Percentiles rank a stretch among this genome's conserved stretches.
Evolutionary conservation across 1,284 basidiomycete genomes (phyloP).

Genomic region (Paramarasmius palmivorus): DNA sequence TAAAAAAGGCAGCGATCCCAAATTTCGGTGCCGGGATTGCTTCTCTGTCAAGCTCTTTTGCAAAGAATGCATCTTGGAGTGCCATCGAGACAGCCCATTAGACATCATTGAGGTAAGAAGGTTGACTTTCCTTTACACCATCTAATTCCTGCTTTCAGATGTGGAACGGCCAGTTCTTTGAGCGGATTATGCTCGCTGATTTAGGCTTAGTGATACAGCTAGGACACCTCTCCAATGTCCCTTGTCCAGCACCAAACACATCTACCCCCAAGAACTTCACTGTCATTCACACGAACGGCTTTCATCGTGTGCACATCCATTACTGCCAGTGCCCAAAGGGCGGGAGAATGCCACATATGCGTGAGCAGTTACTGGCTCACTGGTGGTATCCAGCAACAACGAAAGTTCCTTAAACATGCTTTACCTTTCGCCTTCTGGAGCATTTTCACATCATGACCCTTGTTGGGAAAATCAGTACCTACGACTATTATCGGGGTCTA

Average conservation of each 20-base stretch:
- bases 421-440: conserved; percentile 18
- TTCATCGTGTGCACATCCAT: not conserved
- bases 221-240: conserved; percentile 13
- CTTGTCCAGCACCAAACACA: conserved; percentile 14
- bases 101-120: conserved; percentile 19
- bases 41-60: conserved; percentile 11
- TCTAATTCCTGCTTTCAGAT: conserved; percentile 3
- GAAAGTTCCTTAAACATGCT: conserved; percentile 19
- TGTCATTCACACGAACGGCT: conserved; percentile 15
- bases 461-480: conserved; percentile 18
- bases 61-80: conserved; percentile 12
- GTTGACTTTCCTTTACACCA: too few relatives aligned
- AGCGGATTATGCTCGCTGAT: not conserved
- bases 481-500: conserved; percentile 19
- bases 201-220: conserved; percentile 18
- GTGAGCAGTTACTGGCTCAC: conserved; percentile 15
- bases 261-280: conserved; percentile 7
- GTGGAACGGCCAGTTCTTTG: conserved; percentile 15
- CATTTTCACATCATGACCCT: conserved; percentile 20
- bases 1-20: not conserved
- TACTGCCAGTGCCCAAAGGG: too few relatives aligned
- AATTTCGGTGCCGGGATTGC: conserved; percentile 17
- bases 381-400: conserved; percentile 20
- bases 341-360: too few relatives aligned
- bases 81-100: conserved; percentile 16